phyloP scores from a whole-genome alignment of 2,329 filamentous ascomycete species.

The Zymoseptoria pseudotritici region DNA sequence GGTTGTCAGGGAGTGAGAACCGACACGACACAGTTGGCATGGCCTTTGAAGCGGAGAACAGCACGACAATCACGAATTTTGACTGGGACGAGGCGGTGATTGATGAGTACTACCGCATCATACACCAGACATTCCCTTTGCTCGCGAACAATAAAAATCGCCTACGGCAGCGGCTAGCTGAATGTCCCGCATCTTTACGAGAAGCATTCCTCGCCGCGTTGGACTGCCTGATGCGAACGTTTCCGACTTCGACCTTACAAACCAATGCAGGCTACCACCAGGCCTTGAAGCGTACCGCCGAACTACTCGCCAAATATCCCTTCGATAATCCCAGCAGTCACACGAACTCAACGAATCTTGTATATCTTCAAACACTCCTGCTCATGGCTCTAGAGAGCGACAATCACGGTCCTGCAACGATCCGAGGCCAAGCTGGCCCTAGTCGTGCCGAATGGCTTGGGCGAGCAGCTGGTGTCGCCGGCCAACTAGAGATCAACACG shows the following conservation, averaged over 20 bases:
- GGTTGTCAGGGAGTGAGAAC: constrained; percentile 19
- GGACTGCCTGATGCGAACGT: constrained; percentile 51
- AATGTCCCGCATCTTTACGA: constrained; percentile 50
- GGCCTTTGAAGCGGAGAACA: constrained; percentile 21
- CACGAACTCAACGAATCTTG: constrained; percentile 37
- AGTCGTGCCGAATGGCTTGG: constrained; percentile 53
- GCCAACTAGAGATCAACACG: constrained; percentile 55
- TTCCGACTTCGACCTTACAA: constrained; percentile 34
- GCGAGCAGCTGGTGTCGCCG: constrained; percentile 58
- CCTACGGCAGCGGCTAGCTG: constrained; percentile 50
- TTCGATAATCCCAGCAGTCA: constrained; percentile 38
- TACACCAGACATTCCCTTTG: constrained; percentile 62
- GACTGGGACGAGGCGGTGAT: constrained; percentile 42
- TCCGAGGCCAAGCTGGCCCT: constrained; percentile 39
- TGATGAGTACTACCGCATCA: constrained; percentile 51
- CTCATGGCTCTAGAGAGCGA: constrained; percentile 61
- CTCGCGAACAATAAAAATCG: constrained; percentile 51
- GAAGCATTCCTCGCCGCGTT: constrained; percentile 60
- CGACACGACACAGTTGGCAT: constrained; percentile 23
- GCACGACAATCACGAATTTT: constrained; percentile 24
- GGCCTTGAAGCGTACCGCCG: constrained; percentile 36
- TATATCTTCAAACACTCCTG: constrained; percentile 60
- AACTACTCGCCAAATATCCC: constrained; percentile 38
- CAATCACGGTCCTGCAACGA: constrained; percentile 43
- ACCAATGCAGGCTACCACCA: constrained; percentile 30